Base-by-base conservation (phyloP, 768 basidiomycete species). In the Rhodosporidiobolus odoratus region DNA sequence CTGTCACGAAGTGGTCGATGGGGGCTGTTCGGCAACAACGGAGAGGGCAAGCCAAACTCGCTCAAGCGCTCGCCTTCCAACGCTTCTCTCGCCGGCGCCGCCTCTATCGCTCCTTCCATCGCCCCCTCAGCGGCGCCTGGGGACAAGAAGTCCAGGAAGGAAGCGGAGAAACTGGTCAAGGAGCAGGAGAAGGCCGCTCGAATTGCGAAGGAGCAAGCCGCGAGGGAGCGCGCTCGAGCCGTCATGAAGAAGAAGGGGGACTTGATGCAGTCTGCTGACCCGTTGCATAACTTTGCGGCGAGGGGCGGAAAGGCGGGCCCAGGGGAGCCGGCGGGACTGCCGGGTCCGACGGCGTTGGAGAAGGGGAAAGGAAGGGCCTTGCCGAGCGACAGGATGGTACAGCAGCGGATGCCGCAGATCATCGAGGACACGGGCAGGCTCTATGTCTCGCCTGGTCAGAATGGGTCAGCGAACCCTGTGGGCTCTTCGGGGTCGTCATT, bases 81-180 rank as follows among this genome's bases (percentile, higher is more conserved):
- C 79, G 77, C 57, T 74, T 78, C 58, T 60, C 74, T 72, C 47
- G 35, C 54, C 23, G 62, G 41, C 25, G 25, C 40, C 13, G 58
- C 63, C 25, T 43, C 61, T 40, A 62, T 37, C 19, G n/a, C 62
- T 15, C 27, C 58, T 2, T 30, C 62, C 10, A 37, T 17, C 30
- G 34, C 41, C 19, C 27, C 58, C 13, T 61, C 76, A 12, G 71
- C 74, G 7, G 50, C 48, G 21, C 21, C 12, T n/a, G 12, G 74
- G 53, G 81, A 81, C 69, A 81, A 81, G 65, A 80, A 81, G 77
- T 78, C 79, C 38, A 81, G 80, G 77, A 80, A 81, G 76, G 81
- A 81, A 65, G 80, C 79, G 4, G 79, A 78, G 62, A 47, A 61
- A 48, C 40, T 67, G 8, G 77, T 76, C 30, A 76, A 80, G 69